These are phyloP conservation scores for Fusarium nodosum DNA, from an alignment of 2,329 filamentous ascomycete genomes.

Conservation along the genomic window DNA sequence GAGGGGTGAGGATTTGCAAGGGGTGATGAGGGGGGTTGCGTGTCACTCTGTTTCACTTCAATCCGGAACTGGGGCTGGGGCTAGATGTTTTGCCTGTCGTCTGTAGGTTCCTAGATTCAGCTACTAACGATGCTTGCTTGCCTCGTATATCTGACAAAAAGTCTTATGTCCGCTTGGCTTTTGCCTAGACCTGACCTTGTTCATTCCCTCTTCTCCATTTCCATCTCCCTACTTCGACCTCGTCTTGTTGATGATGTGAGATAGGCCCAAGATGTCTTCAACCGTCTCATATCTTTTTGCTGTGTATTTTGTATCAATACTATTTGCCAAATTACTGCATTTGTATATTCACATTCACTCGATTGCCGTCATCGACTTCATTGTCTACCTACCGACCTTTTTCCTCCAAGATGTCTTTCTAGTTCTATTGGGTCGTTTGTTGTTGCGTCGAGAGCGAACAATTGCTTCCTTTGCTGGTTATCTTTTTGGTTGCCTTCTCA, in stretches of 20 bases:
- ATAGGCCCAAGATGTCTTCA: constrained; percentile 44
- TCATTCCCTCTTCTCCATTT: constrained; percentile 20
- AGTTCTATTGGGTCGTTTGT: constrained; percentile 42
- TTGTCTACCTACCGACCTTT: constrained; percentile 51
- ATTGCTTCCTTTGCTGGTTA: constrained; percentile 41
- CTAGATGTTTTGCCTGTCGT: background rate
- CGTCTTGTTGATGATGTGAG: constrained; percentile 35
- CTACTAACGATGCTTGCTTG: constrained; percentile 8
- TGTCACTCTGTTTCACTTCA: constrained; percentile 44
- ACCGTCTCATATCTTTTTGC: constrained; percentile 49
- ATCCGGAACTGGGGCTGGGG: constrained; percentile 19
- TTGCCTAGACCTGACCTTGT: constrained; percentile 38
- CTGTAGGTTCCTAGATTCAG: constrained; percentile 15
- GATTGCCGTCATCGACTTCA: constrained; percentile 46
- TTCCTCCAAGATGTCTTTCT: constrained; percentile 47
- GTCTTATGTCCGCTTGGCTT: constrained; percentile 44
- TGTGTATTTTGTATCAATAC: constrained; percentile 48
- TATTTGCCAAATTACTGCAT: constrained; percentile 49
- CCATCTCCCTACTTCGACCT: constrained; percentile 10
- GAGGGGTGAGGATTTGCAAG: constrained; percentile 4
- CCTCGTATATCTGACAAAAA: constrained; percentile 28
- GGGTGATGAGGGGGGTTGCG: constrained; percentile 26
- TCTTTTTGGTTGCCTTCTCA: constrained; percentile 41
- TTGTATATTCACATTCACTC: constrained; percentile 47
- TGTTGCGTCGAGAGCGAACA: constrained; percentile 46